Evolutionary conservation across 179 eudicot species (phyloP), one percentile per base, ranked within the genome.

Genomic region (Actinidia polygama): DNA sequence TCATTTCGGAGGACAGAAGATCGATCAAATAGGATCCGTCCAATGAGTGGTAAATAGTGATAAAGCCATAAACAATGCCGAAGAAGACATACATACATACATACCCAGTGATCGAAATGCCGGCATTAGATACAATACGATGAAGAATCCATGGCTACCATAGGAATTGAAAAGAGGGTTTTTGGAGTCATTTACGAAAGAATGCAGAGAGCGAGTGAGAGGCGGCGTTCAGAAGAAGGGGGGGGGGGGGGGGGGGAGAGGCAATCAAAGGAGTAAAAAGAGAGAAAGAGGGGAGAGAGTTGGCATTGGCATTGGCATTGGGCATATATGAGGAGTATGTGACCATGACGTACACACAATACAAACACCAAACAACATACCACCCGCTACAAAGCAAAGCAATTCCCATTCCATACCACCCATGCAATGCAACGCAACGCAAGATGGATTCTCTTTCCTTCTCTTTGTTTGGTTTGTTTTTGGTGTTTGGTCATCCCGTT

Each of bases 401-500:
- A 58, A 76, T 63, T 66, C 53, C 80, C 36, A 30, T 30, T 30
- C 80, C 67, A 82, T 76, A 70, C 44, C n/a, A n/a, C 44, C 67
- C 80, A 76, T 82, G 80, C 84, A 30, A 82, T 75, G 84, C 79
- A n/a, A 62, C 77, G 53, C 57, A 30, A 76, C 77, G 80, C 84
- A 82, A 2, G n/a, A n/a, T n/a, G 75, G 84, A 73, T 44, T 49
- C 59, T 21, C 40, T 49, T 40, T 21, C 40, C 49, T 49, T 30
- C 21, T 40, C 58, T 53, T 74, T 53, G 84, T 67, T 82, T 76
- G 84, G 80, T 82, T 55, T 69, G 84, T 76, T 82, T 66, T 76
- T 68, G 82, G 82, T 79, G 53, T 79, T 67, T 55, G 75, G 58
- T 61, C 71, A 81, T 36, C 47, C 78, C 62, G 15, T 73, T 71